phyloP scores from a whole-genome alignment of 129 eudicot species.

The Pseudognaphalium luteoalbum region DNA sequence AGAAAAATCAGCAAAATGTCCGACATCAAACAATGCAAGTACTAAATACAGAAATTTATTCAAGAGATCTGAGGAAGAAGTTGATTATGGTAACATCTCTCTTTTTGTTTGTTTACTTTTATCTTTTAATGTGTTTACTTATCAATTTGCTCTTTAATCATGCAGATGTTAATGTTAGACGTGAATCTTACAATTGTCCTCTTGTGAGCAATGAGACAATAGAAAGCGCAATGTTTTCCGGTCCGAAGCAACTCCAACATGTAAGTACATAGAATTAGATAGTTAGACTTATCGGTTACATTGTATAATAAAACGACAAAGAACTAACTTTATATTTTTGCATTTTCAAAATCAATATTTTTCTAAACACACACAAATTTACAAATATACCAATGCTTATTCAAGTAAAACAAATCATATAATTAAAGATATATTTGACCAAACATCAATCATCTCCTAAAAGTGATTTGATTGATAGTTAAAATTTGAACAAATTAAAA shows the following conservation, averaged over 20 bases:
- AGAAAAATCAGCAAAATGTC: constrained; percentile 11
- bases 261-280: constrained; percentile 34
- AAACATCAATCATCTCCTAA: no score
- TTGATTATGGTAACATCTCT: constrained; percentile 25
- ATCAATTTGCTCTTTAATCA: background rate
- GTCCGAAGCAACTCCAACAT: constrained; percentile 29
- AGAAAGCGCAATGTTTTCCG: background rate
- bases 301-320: background rate
- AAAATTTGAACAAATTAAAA: no score
- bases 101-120: background rate
- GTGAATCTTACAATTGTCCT: constrained; percentile 34
- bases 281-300: background rate
- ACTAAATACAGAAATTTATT: background rate
- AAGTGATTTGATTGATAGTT: no score
- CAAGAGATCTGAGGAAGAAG: background rate
- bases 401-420: no score
- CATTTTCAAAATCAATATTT: background rate
- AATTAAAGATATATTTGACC: no score
- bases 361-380: background rate
- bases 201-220: constrained; percentile 11
- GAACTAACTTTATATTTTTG: background rate
- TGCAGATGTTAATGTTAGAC: constrained; percentile 26
- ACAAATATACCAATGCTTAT: no score
- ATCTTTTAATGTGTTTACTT: background rate
- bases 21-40: background rate